phyloP scores from a whole-genome alignment of 208 protist genomes.

The Herpetomonas tarakana region DNA sequence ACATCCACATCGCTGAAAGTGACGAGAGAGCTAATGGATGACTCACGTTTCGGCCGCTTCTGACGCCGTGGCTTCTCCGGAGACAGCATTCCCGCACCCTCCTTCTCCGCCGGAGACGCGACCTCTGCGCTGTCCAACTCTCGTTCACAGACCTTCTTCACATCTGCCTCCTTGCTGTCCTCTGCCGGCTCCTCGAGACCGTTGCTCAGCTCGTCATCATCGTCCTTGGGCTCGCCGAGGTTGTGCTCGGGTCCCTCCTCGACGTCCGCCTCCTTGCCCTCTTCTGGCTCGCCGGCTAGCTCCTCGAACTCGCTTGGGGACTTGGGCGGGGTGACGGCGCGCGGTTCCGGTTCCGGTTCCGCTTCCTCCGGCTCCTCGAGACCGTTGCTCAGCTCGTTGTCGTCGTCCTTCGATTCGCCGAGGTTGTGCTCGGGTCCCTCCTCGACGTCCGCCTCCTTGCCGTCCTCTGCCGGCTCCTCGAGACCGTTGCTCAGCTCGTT shows the following conservation, averaged over 20 bases:
- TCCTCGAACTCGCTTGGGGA: neutral
- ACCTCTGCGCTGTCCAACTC: neutral
- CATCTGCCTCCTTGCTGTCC: neutral
- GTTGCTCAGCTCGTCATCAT: neutral
- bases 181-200: neutral
- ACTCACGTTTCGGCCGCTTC: neutral
- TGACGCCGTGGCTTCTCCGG: neutral
- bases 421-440: neutral
- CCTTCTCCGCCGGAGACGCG: neutral
- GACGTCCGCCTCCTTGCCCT: neutral
- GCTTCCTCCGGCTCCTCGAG: neutral
- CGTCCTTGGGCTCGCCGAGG: conserved; percentile 1
- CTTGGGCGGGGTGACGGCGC: no score
- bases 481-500: neutral
- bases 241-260: neutral
- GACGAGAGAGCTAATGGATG: neutral
- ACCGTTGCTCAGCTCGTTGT: neutral
- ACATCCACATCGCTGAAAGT: neutral
- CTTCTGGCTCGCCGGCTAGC: neutral
- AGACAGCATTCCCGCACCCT: neutral
- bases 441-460: neutral
- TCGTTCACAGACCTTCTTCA: neutral
- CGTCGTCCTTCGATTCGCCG: neutral
- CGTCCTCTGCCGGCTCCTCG: neutral
- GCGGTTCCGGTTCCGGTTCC: no score